A percentile compares a stretch with the other conserved stretches of the same genome.
These are phyloP conservation scores for Hirschfeldia incana DNA, from an alignment of 345 rosid genomes.

Conservation along the genomic window DNA sequence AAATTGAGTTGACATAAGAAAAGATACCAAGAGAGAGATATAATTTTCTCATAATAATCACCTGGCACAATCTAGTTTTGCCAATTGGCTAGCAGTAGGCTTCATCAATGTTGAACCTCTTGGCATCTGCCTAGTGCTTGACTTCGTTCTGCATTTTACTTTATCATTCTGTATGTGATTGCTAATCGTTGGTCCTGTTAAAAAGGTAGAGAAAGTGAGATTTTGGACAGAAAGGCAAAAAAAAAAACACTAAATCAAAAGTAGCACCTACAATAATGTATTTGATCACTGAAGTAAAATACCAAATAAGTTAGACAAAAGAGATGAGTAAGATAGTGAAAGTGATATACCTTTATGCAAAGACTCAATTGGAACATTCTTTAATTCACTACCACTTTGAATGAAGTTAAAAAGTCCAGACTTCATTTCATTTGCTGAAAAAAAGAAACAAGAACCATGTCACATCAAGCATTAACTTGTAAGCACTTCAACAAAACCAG, in stretches of 20 bases:
- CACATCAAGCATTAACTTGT: neutral
- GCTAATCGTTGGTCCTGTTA: slow-evolving; percentile 51
- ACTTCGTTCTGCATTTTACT: slow-evolving; percentile 44
- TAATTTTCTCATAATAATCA: slow-evolving; percentile 29
- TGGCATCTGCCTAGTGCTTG: slow-evolving; percentile 44
- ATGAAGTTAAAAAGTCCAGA: slow-evolving; percentile 25
- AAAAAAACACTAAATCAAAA: neutral
- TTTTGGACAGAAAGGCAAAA: neutral
- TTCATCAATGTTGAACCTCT: slow-evolving; percentile 93
- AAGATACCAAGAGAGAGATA: neutral
- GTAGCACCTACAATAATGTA: neutral
- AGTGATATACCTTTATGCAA: slow-evolving; percentile 34
- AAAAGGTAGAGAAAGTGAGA: slow-evolving; percentile 7
- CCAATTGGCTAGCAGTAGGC: slow-evolving; percentile 85
- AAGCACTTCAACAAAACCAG: neutral
- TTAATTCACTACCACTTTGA: slow-evolving; percentile 19
- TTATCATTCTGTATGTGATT: slow-evolving; percentile 41
- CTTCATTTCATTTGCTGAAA: slow-evolving; percentile 30
- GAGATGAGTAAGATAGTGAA: neutral
- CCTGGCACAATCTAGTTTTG: slow-evolving; percentile 78
- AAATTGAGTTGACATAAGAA: neutral
- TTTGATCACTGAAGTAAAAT: neutral
- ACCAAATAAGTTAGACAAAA: neutral
- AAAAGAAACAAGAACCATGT: neutral
- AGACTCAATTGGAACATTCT: slow-evolving; percentile 24